Evolutionary conservation across 805 yeast genomes (phyloP).

Genomic region (Saccharomyces cerevisiae): DNA sequence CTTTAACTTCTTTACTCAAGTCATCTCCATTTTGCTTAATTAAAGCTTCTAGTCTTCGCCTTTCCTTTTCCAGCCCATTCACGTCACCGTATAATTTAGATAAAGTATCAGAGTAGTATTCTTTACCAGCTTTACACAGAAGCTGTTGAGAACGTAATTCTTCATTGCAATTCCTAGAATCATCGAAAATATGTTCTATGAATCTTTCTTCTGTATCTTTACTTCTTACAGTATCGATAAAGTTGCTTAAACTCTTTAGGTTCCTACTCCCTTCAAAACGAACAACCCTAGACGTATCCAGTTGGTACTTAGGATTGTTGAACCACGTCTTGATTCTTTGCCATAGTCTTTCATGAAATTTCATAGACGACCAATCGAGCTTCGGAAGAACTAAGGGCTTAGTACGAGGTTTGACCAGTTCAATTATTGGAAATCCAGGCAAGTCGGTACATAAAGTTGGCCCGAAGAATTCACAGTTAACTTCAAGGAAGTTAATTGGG

Average conservation of each 20-base stretch:
- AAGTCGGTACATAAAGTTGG: constrained; percentile 22
- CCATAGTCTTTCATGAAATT: constrained; percentile 9
- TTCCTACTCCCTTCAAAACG: constrained; percentile 50
- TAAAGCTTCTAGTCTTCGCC: constrained; percentile 25
- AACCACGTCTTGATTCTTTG: constrained; percentile 2
- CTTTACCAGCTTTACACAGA: constrained; percentile 14
- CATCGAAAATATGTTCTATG: constrained; percentile 28
- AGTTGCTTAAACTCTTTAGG: constrained; percentile 40
- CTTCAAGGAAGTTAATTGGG: constrained; percentile 23
- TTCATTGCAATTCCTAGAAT: constrained; percentile 17
- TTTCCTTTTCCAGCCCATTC: constrained; percentile 31
- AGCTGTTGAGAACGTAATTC: constrained; percentile 1
- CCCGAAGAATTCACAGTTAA: constrained; percentile 30
- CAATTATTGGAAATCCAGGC: constrained; percentile 59
- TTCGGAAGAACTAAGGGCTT: constrained; percentile 6
- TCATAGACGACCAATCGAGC: background rate
- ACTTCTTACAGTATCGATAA: constrained; percentile 33
- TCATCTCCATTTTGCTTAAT: constrained; percentile 18
- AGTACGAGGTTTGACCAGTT: constrained; percentile 45
- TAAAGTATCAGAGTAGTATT: constrained; percentile 4
- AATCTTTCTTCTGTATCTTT: constrained; percentile 8
- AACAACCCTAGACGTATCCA: constrained; percentile 36
- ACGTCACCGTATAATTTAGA: constrained; percentile 29
- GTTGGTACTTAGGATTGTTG: constrained; percentile 14
- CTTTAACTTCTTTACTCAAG: constrained; percentile 22